phyloP scores from a whole-genome alignment of 2,329 filamentous ascomycete species.

The Parasarocladium wereldwijsianum region DNA sequence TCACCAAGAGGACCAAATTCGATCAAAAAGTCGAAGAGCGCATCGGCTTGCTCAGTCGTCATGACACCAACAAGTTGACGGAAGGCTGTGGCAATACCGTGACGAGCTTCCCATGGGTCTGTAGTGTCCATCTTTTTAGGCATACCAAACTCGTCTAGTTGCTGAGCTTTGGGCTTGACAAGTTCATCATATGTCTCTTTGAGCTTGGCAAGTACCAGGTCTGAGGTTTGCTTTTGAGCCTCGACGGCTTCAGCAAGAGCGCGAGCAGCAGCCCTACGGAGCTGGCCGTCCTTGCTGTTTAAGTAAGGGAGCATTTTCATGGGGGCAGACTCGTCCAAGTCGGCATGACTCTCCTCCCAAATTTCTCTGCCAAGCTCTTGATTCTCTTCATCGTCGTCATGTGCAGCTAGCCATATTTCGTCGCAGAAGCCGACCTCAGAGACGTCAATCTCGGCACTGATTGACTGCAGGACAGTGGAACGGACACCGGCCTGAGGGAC shows the following conservation, averaged over 20 bases:
- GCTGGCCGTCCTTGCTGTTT: constrained; percentile 62
- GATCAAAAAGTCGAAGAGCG: constrained; percentile 75
- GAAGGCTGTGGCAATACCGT: constrained; percentile 79
- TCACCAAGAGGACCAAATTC: constrained; percentile 79
- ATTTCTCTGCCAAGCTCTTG: constrained; percentile 70
- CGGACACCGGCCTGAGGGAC: constrained; percentile 69
- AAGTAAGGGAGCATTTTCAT: constrained; percentile 62
- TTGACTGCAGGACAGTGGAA: constrained; percentile 73
- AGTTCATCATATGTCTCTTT: constrained; percentile 61
- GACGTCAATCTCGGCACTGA: constrained; percentile 84
- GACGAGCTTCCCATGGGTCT: constrained; percentile 83
- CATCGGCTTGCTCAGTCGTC: constrained; percentile 52
- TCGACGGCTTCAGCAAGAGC: constrained; percentile 63
- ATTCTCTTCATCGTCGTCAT: constrained; percentile 85
- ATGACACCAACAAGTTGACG: constrained; percentile 64
- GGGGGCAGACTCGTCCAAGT: constrained; percentile 50
- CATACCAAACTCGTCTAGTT: constrained; percentile 90
- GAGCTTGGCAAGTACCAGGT: constrained; percentile 47
- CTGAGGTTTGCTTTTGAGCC: constrained; percentile 43
- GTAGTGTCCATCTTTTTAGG: constrained; percentile 73
- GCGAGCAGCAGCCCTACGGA: constrained; percentile 71
- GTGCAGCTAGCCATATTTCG: constrained; percentile 85
- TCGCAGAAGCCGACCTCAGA: constrained; percentile 75
- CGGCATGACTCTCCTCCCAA: constrained; percentile 85
- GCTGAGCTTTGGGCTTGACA: constrained; percentile 67